A percentile compares a stretch with the other conserved stretches of the same genome.
phyloP scores from a whole-genome alignment of 495 filamentous ascomycete species.

The Talaromyces stipitatus region DNA sequence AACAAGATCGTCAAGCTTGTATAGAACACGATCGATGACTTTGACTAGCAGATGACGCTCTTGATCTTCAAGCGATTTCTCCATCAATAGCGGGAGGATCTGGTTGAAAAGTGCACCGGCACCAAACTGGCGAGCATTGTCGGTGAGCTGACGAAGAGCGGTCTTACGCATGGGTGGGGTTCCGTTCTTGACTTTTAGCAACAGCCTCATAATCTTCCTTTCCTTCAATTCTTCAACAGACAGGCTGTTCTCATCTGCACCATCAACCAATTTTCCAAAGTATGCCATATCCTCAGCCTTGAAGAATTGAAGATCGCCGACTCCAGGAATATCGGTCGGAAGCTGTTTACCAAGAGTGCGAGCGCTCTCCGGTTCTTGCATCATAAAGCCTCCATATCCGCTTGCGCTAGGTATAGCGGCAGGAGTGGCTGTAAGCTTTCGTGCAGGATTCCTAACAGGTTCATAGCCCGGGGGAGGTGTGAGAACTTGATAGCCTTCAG shows the following conservation, averaged over 20 bases:
- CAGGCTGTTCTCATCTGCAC: conserved; percentile 85
- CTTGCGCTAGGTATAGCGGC: conserved; percentile 53
- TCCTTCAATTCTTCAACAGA: conserved; percentile 95
- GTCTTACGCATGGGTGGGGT: conserved; percentile 99
- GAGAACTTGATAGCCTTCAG: conserved; percentile 88
- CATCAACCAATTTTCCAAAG: conserved; percentile 95
- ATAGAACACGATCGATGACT: conserved; percentile 96
- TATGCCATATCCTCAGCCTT: conserved; percentile 99
- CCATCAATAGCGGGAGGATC: conserved; percentile 95
- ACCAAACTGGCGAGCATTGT: conserved; percentile 95
- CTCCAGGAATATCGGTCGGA: conserved; percentile 93
- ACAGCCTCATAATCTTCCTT: conserved; percentile 93
- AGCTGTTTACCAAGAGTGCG: conserved; percentile 80
- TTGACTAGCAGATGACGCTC: conserved; percentile 98
- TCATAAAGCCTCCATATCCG: conserved; percentile 83
- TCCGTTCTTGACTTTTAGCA: conserved; percentile 99
- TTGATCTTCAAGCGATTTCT: conserved; percentile 96
- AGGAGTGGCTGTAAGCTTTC: conserved; percentile 73
- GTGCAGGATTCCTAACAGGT: conserved; percentile 67
- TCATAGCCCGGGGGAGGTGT: conserved; percentile 91
- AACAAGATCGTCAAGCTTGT: conserved; percentile 96
- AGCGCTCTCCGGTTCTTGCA: conserved; percentile 86
- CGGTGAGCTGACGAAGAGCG: conserved; percentile 93
- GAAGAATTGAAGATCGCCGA: conserved; percentile 97
- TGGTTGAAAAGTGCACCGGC: conserved; percentile 95